Evolutionary conservation across 306 rosid species (phyloP).

Genomic region (Boehmeria nivea): DNA sequence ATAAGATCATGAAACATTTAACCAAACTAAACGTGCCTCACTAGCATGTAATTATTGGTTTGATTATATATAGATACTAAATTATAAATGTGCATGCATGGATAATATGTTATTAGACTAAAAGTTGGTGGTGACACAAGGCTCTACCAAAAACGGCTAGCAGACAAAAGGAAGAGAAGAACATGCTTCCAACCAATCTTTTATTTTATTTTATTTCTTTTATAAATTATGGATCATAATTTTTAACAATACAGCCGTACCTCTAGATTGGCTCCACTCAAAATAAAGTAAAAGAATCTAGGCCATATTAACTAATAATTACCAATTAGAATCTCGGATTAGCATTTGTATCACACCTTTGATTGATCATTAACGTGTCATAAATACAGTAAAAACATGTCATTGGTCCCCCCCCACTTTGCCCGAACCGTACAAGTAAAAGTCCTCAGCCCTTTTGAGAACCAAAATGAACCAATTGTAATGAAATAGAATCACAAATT

Average conservation of each 20-base stretch:
- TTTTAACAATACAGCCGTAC: not conserved
- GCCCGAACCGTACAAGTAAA: slow-evolving; percentile 3
- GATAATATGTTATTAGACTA: slow-evolving; percentile 1
- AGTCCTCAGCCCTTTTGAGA: slow-evolving; percentile 12
- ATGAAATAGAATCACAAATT: slow-evolving; percentile 1
- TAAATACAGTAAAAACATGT: not conserved
- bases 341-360: no score
- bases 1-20: no score
- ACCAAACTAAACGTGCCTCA: no score
- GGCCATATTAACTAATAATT: not conserved
- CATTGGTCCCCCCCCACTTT: slow-evolving; percentile 9
- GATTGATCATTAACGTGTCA: slow-evolving; percentile 11
- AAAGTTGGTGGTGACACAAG: not conserved
- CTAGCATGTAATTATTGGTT: not conserved
- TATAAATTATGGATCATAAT: not conserved
- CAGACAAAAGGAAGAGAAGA: slow-evolving; percentile 8
- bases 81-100: not conserved
- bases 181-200: not conserved
- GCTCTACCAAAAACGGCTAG: slow-evolving; percentile 12
- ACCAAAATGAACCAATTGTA: slow-evolving; percentile 1
- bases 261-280: slow-evolving; percentile 6
- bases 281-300: slow-evolving; percentile 1
- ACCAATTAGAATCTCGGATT: slow-evolving; percentile 4
- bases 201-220: not conserved
- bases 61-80: not conserved